Evolutionary conservation across 805 yeast species (phyloP), one percentile per base, ranked within the genome.

Genomic region (Ogataea degrootiae): DNA sequence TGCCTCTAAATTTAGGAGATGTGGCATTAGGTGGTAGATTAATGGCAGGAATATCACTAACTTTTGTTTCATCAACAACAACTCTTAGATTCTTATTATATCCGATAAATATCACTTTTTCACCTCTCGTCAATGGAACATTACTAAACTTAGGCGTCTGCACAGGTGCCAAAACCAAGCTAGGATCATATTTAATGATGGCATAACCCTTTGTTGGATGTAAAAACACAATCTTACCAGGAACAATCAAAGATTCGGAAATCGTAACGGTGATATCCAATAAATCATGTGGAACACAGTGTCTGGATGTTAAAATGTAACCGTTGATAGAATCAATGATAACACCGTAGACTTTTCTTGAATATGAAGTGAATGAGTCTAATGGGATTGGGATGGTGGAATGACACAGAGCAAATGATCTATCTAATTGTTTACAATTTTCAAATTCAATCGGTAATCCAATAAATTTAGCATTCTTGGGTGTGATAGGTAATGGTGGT

Each of bases 191-290:
- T 62, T 87, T 79, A 23, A 91, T 73, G 47, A 90, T 79, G 1
- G 95, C 90, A 65, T 85, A 90, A 56, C 90, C 90, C 56, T 85
- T 87, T 35, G 87, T 80, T 34, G 97, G 97, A 62, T 90, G 97
- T 59, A 88, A 69, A 57, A 89, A 91, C 21, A 82, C 82, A 23
- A 90, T 94, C 52, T 80, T 74, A 1, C 85, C 97, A 0, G 95
- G 88, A 14, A 90, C 76, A 53, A 83, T 80, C 21, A 87, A 79
- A 1, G 96, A 85, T 53, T 91, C 96, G 4, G 97, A 96, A 60
- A 91, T 79, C 2, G 91, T 82, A 19, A 91, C 75, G 42, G 79
- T 73, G 22, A 90, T 74, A 63, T 91, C 96, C 55, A 83, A 74
- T 55, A 84, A 65, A 56, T 87, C 96, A 67, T 89, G 96, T 7